phyloP scores from a whole-genome alignment of 1,284 basidiomycete genomes.

The Apiotrichum domesticum region DNA sequence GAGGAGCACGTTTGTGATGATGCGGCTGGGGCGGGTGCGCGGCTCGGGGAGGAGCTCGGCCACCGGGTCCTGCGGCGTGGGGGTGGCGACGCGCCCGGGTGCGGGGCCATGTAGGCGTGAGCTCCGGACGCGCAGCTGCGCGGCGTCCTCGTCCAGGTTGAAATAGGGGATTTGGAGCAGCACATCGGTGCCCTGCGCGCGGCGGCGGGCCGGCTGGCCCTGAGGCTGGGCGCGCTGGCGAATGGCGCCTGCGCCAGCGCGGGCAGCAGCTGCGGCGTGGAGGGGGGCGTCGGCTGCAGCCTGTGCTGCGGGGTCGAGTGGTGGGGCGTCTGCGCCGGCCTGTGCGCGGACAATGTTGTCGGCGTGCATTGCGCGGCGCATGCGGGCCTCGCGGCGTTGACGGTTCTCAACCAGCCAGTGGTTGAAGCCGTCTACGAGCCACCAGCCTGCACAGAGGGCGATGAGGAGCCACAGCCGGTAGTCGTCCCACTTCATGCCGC shows the following conservation, averaged over 20 bases:
- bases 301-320: background rate
- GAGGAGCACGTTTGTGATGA: constrained; percentile 32
- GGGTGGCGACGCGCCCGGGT: background rate
- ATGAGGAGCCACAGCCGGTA: constrained; percentile 31
- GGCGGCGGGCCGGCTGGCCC: background rate
- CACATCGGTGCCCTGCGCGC: background rate
- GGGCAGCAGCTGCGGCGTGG: constrained; percentile 8
- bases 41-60: constrained; percentile 5
- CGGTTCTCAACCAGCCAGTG: constrained; percentile 9
- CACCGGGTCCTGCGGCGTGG: background rate
- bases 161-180: constrained; percentile 7
- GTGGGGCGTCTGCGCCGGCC: background rate
- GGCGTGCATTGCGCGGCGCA: background rate
- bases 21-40: constrained; percentile 1
- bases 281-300: constrained; percentile 3
- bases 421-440: constrained; percentile 26
- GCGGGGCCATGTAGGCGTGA: background rate
- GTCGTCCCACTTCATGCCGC: constrained; percentile 33
- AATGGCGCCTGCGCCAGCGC: background rate
- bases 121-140: constrained; percentile 25
- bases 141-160: constrained; percentile 26
- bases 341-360: background rate
- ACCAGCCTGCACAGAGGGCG: constrained; percentile 28
- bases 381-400: background rate
- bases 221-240: background rate